Percentiles rank a stretch among this genome's conserved stretches.
Evolutionary conservation across 257 asterid species (phyloP).

Genomic region (Fraxinus quadrangulata): DNA sequence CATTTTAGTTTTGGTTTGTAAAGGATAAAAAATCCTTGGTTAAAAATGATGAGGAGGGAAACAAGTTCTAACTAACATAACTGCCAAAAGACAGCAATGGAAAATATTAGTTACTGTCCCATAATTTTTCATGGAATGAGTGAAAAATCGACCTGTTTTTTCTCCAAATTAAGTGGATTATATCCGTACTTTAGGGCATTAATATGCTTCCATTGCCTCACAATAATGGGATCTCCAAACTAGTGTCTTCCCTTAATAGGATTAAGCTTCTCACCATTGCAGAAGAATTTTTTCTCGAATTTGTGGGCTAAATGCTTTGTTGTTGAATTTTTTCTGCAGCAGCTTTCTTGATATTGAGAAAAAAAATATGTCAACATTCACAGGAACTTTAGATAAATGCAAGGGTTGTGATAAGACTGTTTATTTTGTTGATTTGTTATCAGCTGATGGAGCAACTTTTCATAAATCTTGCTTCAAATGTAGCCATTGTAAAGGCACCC

Average conservation of each 20-base stretch:
- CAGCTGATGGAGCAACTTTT: slow-evolving; percentile 57
- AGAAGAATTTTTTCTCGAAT: slow-evolving; percentile 15
- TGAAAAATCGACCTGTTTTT: slow-evolving; percentile 15
- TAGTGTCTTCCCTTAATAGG: slow-evolving; percentile 22
- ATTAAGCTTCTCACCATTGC: not conserved
- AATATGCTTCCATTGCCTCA: slow-evolving; percentile 17
- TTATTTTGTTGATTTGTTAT: slow-evolving; percentile 51
- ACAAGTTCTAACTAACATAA: not conserved
- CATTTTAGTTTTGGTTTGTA: not conserved
- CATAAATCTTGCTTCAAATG: slow-evolving; percentile 66
- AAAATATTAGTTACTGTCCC: not conserved
- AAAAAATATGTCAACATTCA: slow-evolving; percentile 45
- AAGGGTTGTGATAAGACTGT: slow-evolving; percentile 64
- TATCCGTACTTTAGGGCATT: not conserved
- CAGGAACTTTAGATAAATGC: slow-evolving; percentile 60
- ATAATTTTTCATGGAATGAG: not conserved
- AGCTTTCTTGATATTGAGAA: slow-evolving; percentile 10
- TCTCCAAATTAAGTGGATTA: slow-evolving; percentile 22
- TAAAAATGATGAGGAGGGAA: not conserved
- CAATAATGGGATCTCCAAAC: slow-evolving; percentile 41
- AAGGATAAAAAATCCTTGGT: not conserved
- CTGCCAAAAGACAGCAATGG: not conserved
- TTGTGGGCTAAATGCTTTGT: not conserved
- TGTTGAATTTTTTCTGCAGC: slow-evolving; percentile 25
- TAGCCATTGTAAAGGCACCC: slow-evolving; percentile 83